Evolutionary conservation across 306 rosid genomes (phyloP).

Genomic region (Pyrus pyrifolia): DNA sequence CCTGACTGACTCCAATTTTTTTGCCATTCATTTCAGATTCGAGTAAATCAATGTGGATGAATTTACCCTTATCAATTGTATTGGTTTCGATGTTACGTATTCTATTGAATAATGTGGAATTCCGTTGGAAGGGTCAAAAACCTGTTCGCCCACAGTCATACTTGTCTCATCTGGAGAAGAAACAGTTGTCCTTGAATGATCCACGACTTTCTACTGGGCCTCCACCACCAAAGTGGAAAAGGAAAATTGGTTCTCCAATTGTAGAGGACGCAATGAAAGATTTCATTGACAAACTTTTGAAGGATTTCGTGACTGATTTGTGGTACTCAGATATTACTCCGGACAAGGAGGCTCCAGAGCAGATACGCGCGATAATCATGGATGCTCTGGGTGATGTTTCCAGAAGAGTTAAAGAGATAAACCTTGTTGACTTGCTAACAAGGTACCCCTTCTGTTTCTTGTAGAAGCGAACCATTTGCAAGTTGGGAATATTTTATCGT

Average conservation of each 20-base stretch:
- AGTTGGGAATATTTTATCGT: constrained; percentile 13
- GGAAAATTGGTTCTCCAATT: constrained; percentile 69
- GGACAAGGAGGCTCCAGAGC: constrained; percentile 82
- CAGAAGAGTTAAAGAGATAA: constrained; percentile 64
- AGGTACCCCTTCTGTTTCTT: constrained; percentile 45
- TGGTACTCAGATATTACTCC: constrained; percentile 84
- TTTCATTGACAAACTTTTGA: constrained; percentile 67
- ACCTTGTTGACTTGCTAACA: constrained; percentile 85
- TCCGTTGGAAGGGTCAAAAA: constrained; percentile 57
- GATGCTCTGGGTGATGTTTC: constrained; percentile 88
- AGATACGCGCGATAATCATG: constrained; percentile 65
- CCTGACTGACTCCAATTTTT: not conserved
- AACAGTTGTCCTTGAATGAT: constrained; percentile 69
- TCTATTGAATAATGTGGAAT: constrained; percentile 63
- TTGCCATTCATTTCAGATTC: constrained; percentile 48
- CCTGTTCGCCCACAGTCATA: constrained; percentile 43
- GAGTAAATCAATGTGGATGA: constrained; percentile 96
- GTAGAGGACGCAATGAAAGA: constrained; percentile 76
- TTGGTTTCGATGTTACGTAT: constrained; percentile 60
- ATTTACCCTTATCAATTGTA: constrained; percentile 70
- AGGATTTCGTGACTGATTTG: constrained; percentile 85
- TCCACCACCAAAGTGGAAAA: constrained; percentile 63
- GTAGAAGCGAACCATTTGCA: constrained; percentile 6
- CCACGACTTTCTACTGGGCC: constrained; percentile 50
- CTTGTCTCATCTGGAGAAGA: constrained; percentile 82